Conservation (phyloP, 163 green algal genomes). For the Scenedesmus sp. region DNA sequence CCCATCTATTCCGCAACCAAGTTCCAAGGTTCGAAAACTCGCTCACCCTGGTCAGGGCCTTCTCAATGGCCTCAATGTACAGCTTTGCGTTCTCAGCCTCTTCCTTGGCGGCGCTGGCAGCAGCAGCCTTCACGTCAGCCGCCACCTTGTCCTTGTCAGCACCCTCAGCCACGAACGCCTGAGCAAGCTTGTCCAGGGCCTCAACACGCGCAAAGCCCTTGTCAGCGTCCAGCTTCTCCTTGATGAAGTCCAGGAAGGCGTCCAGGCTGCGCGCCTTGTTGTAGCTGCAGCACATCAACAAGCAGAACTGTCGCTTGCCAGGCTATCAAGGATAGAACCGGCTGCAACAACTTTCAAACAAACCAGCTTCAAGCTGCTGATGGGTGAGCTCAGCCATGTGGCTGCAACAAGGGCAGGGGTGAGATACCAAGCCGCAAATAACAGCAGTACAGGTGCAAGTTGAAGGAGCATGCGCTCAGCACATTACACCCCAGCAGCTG, state of each 20-base stretch:
- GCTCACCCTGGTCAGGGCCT: conserved; percentile 79
- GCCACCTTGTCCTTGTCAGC: conserved; percentile 28
- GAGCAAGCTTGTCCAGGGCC: conserved; percentile 74
- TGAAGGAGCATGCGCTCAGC: too few species aligned
- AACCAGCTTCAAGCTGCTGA: too few species aligned
- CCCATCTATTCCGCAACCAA: too few species aligned
- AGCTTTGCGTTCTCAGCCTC: conserved; percentile 76
- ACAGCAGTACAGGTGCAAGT: too few species aligned
- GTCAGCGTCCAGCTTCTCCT: conserved; percentile 79
- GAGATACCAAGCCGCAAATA: too few species aligned
- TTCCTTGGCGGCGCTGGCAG: conserved; percentile 62
- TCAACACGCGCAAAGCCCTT: conserved; percentile 80
- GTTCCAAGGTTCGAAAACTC: too few species aligned
- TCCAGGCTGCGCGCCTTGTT: conserved; percentile 72
- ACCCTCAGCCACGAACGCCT: conserved; percentile 69
- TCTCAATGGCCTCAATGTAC: conserved; percentile 83
- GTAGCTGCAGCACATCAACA: conserved; percentile 72
- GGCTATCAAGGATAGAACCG: too few species aligned
- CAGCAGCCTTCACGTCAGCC: conserved; percentile 33
- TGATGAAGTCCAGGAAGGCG: conserved; percentile 82
- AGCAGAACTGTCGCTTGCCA: too few species aligned
- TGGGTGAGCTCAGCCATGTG: too few species aligned
- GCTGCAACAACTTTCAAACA: too few species aligned
- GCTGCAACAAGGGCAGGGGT: too few species aligned
- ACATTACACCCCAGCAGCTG: too few species aligned